Evolutionary conservation across 2,329 filamentous ascomycete genomes (phyloP).

Genomic region (Ophiostoma pallidulum): DNA sequence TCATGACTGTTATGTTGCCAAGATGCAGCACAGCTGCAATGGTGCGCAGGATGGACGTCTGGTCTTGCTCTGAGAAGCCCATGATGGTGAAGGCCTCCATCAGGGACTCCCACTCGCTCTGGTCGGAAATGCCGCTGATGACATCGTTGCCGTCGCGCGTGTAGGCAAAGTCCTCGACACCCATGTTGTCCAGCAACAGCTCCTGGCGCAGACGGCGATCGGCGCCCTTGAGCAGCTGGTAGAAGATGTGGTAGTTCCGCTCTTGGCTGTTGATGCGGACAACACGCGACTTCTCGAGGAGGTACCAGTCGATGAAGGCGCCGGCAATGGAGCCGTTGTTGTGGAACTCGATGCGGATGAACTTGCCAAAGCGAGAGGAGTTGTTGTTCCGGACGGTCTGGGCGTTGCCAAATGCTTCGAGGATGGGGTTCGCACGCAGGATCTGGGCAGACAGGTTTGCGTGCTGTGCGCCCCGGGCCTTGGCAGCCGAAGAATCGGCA

Average conservation of each 20-base stretch:
- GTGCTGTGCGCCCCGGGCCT: constrained; percentile 50
- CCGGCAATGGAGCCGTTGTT: constrained; percentile 82
- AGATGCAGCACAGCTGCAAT: constrained; percentile 88
- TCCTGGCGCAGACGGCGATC: constrained; percentile 62
- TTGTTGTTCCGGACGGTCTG: constrained; percentile 98
- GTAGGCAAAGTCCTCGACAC: constrained; percentile 83
- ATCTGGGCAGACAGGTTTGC: constrained; percentile 95
- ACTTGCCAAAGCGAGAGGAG: constrained; percentile 96
- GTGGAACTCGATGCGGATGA: constrained; percentile 94
- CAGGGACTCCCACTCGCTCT: constrained; percentile 78
- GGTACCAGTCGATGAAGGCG: constrained; percentile 97
- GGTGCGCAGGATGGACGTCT: constrained; percentile 72
- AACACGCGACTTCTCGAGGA: constrained; percentile 95
- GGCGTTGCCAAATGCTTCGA: constrained; percentile 96
- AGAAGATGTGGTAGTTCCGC: constrained; percentile 95
- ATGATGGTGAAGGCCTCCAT: constrained; percentile 92
- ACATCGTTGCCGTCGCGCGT: constrained; percentile 85
- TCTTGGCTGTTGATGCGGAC: constrained; percentile 81
- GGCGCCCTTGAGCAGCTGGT: constrained; percentile 84
- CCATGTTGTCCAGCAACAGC: constrained; percentile 64
- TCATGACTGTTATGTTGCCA: constrained; percentile 81
- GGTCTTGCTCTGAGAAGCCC: constrained; percentile 82
- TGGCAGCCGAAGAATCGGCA: constrained; percentile 56
- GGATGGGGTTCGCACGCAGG: constrained; percentile 86
- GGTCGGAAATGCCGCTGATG: constrained; percentile 82